Conservation (phyloP, 768 basidiomycete genomes). For the Hypholoma fasciculare region DNA sequence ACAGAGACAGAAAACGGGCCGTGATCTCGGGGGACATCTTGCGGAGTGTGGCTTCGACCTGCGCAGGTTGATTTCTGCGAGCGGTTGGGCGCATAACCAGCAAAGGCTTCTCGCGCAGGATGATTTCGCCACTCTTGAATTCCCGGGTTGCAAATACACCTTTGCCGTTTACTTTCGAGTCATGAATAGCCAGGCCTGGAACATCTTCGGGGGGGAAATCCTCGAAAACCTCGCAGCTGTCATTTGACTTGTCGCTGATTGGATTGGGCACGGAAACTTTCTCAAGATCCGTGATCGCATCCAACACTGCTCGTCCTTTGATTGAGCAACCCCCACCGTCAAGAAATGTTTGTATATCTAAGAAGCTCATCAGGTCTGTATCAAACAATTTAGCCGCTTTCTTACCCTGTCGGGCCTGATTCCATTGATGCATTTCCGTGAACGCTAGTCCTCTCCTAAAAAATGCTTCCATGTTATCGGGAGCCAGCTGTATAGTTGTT, state of each 20-base stretch:
- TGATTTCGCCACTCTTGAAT: not conserved
- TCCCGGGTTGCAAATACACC: not conserved
- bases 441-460: not conserved
- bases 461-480: not conserved
- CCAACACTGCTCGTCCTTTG: not conserved
- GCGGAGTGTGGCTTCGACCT: no score
- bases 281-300: not conserved
- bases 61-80: not conserved
- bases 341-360: not conserved
- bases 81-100: not conserved
- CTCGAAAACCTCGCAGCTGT: not conserved
- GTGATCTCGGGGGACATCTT: not conserved
- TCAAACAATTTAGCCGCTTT: no score
- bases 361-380: not conserved
- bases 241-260: not conserved
- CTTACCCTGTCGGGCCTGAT: not conserved
- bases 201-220: not conserved
- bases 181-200: not conserved
- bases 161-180: not conserved
- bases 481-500: not conserved
- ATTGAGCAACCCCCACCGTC: not conserved
- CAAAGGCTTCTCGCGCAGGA: not conserved
- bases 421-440: not conserved
- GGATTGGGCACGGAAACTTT: not conserved
- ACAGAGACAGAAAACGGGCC: not conserved